phyloP scores from a whole-genome alignment of 768 basidiomycete species.

The Lactarius hatsudake region DNA sequence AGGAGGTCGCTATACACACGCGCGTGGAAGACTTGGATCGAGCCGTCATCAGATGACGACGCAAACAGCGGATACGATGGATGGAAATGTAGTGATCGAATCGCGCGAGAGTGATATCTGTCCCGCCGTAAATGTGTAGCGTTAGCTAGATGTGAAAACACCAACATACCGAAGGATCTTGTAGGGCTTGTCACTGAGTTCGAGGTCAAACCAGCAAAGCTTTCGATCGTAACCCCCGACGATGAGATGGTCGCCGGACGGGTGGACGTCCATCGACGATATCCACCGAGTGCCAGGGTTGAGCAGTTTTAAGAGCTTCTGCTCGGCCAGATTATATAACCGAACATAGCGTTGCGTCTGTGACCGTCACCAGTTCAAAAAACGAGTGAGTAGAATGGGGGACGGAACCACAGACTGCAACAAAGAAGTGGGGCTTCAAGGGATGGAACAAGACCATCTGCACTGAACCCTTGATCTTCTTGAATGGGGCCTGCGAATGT shows the following conservation, averaged over 20 bases:
- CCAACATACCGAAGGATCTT: slow-evolving; percentile 77
- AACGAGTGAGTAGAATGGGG: slow-evolving; percentile 9
- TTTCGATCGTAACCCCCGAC: slow-evolving; percentile 98
- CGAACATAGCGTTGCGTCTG: slow-evolving; percentile 97
- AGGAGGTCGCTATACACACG: slow-evolving; percentile 93
- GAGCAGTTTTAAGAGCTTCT: slow-evolving; percentile 91
- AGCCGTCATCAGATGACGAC: slow-evolving; percentile 94
- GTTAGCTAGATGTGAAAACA: slow-evolving; percentile 1
- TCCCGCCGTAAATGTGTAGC: background rate
- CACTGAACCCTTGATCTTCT: slow-evolving; percentile 86
- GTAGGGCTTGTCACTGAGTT: slow-evolving; percentile 95
- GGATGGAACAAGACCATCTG: slow-evolving; percentile 96
- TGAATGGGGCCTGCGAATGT: slow-evolving; percentile 98
- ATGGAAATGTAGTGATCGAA: slow-evolving; percentile 92
- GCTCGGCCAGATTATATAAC: slow-evolving; percentile 91
- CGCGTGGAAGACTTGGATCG: slow-evolving; percentile 95
- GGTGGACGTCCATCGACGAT: slow-evolving; percentile 95
- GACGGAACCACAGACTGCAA: slow-evolving; percentile 66
- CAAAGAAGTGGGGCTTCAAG: slow-evolving; percentile 91
- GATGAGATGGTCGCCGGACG: slow-evolving; percentile 92
- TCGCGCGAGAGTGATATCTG: slow-evolving; percentile 92
- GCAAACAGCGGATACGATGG: slow-evolving; percentile 94
- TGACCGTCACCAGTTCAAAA: background rate
- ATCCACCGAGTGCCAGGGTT: slow-evolving; percentile 97
- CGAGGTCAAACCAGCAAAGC: slow-evolving; percentile 98